These are phyloP conservation scores for Podochytrium sp. DNA, from an alignment of 192 early-diverging fungal genomes.

Conservation along the genomic window DNA sequence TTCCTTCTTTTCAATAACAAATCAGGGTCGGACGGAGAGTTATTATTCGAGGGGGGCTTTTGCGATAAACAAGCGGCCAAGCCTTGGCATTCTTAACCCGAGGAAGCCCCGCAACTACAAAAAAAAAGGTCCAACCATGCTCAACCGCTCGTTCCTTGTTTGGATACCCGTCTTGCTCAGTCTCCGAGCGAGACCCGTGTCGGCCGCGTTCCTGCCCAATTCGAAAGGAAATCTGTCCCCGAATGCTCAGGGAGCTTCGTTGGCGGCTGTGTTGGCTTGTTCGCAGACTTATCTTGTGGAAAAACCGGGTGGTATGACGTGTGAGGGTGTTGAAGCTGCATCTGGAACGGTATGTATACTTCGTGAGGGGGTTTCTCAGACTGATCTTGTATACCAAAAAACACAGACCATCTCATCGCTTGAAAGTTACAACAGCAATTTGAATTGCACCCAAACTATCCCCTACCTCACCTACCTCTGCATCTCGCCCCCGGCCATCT, in stretches of 20 bases:
- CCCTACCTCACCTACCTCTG: background rate
- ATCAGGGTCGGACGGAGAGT: too few species aligned
- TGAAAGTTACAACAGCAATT: background rate
- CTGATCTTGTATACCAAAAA: too few species aligned
- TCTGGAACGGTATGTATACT: background rate
- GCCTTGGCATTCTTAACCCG: too few species aligned
- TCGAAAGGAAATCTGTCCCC: background rate
- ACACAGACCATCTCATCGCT: background rate
- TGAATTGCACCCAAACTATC: slow-evolving; percentile 1
- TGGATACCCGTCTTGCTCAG: background rate
- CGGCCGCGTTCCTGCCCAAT: background rate
- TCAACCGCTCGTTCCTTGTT: background rate
- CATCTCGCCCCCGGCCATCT: background rate
- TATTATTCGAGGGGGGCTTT: too few species aligned
- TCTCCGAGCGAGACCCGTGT: too few species aligned
- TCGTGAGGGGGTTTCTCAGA: background rate
- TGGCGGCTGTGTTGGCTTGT: slow-evolving; percentile 6
- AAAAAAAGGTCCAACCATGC: background rate
- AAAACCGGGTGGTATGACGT: background rate
- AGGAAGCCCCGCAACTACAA: too few species aligned
- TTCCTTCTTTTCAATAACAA: too few species aligned
- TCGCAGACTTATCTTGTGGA: background rate
- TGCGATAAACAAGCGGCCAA: too few species aligned
- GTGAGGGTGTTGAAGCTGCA: background rate
- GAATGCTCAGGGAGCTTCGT: background rate